phyloP scores from a whole-genome alignment of 306 rosid genomes.

The Ceratonia siliqua region DNA sequence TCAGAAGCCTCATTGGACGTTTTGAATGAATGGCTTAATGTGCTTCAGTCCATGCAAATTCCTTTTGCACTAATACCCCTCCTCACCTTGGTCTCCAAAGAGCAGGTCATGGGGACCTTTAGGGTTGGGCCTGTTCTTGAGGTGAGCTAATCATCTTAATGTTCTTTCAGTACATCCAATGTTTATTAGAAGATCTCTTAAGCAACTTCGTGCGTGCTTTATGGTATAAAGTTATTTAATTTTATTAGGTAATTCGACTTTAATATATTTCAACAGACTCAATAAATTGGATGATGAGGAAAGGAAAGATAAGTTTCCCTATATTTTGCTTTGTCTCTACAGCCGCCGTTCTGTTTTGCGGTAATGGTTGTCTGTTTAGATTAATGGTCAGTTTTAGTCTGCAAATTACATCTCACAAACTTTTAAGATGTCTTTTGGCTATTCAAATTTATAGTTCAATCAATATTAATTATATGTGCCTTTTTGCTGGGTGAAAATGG shows the following conservation, averaged over 20 bases:
- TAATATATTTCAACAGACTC: neutral
- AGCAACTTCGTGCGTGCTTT: constrained; percentile 17
- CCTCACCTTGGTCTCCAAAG: constrained; percentile 79
- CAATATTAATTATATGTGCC: neutral
- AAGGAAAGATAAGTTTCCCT: constrained; percentile 10
- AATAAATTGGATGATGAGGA: constrained; percentile 16
- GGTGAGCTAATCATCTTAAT: constrained; percentile 47
- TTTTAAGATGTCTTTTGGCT: constrained; percentile 14
- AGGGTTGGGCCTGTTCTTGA: constrained; percentile 72
- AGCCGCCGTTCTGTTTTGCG: neutral
- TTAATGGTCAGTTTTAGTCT: constrained; percentile 11
- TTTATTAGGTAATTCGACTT: constrained; percentile 4
- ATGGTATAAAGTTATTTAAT: neutral
- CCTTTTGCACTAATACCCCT: constrained; percentile 93
- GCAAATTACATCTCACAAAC: constrained; percentile 1
- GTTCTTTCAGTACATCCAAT: constrained; percentile 16
- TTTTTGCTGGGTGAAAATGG: constrained; percentile 3
- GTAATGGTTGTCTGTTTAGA: constrained; percentile 3
- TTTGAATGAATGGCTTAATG: constrained; percentile 91
- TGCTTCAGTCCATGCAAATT: constrained; percentile 88
- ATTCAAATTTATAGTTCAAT: neutral
- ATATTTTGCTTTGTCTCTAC: constrained; percentile 25
- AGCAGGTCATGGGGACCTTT: constrained; percentile 83
- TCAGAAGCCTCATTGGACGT: constrained; percentile 78
- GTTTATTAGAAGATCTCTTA: constrained; percentile 21